Evolutionary conservation across 2,329 filamentous ascomycete species (phyloP), one percentile per base, ranked within the genome.

Genomic region (Epichloe bromicola): DNA sequence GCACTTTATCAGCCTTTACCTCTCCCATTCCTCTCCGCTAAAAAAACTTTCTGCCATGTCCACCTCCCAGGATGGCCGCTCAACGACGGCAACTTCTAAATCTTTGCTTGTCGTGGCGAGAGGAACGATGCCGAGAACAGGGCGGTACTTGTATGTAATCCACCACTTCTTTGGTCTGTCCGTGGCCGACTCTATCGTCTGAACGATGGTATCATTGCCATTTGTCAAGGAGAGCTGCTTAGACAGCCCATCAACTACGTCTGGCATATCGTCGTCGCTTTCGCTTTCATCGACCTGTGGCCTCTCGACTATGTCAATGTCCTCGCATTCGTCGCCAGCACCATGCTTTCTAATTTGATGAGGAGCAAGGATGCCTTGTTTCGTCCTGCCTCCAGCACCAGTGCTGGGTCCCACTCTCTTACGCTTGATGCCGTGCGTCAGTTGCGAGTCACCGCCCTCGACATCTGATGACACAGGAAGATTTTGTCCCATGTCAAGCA

Each of bases 111-210:
- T 65, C 19, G 57, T 59, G 49, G 62, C 63, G 55, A 76, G 66
- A 42, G 73, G 71, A 37, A 80, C 75, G 38, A 82, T 69, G 50
- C 90, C 93, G 54, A 98, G 73, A 59, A 98, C 89, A n/a, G 90
- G 87, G 53, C 90, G 79, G 68, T 97, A 98, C 67, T 95, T 94
- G 74, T 86, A 89, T 5, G 90, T 95, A 63, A 83, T 80, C 88
- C 89, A 97, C 70, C 71, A 78, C 55, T 66, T 69, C 54, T 63
- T 67, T 46, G 60, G 61, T 53, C 60, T 59, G 51, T 57, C 60
- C 44, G 56, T 56, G 48, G 56, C 56, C 42, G 44, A 39, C 26
- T 57, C 58, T 17, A 43, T 47, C 6, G 20, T 48, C 19, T 37
- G 15, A 33, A 51, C 10, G 33, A 55, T 49, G 39, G 56, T 54